These are phyloP conservation scores for Colletotrichum falcatum DNA, from an alignment of 2,329 filamentous ascomycete species.

Conservation along the genomic window DNA sequence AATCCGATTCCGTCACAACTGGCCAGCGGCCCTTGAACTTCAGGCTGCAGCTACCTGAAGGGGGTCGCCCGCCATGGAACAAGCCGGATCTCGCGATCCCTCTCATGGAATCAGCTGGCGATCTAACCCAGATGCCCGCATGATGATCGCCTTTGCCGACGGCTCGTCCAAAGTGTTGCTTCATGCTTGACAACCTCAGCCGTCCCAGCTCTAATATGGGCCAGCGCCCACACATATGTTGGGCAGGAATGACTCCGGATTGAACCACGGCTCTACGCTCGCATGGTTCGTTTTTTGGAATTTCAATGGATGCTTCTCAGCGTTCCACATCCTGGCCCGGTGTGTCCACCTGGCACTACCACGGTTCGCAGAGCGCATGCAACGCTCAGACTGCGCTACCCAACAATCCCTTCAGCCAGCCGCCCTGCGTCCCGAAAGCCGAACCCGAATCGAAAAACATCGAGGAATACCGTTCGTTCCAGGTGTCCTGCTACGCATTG, in stretches of 20 bases:
- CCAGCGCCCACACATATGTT: not conserved
- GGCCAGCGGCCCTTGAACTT: not conserved
- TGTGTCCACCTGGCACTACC: not conserved
- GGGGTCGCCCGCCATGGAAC: not conserved
- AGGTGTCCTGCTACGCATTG: conserved; percentile 24
- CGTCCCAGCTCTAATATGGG: conserved; percentile 15
- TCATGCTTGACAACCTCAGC: not conserved
- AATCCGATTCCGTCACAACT: not conserved
- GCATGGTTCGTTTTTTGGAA: not conserved
- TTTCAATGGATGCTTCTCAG: conserved; percentile 11
- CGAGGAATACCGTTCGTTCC: conserved; percentile 24
- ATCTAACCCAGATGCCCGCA: not conserved
- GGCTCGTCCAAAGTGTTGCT: not conserved
- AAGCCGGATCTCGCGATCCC: conserved; percentile 5
- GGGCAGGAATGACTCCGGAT: not conserved
- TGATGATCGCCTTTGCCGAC: not conserved
- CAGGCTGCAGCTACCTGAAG: not conserved
- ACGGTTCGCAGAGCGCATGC: not conserved
- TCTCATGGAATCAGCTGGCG: conserved; percentile 11
- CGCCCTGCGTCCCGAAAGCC: not conserved
- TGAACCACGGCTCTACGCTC: not conserved
- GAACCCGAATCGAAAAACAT: not conserved
- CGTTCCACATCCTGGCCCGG: not conserved
- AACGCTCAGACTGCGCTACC: not conserved
- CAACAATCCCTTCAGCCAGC: conserved; percentile 26